Evolutionary conservation across 2,329 filamentous ascomycete species (phyloP).

Genomic region (Podosphaera aphanis): DNA sequence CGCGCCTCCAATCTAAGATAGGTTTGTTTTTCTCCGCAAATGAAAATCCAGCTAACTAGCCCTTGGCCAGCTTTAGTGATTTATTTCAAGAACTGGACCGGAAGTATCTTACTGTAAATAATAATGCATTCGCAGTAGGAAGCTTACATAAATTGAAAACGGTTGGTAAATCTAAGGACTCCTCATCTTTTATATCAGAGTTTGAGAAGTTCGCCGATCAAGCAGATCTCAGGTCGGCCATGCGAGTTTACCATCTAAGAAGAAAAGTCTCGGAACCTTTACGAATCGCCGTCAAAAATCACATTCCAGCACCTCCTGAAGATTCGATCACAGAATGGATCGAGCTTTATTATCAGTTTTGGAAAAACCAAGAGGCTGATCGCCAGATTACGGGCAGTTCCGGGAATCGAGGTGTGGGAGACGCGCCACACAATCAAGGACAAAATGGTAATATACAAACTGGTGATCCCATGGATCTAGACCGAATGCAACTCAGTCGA

Average conservation of each 20-base stretch:
- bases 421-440: neutral
- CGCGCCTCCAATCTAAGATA: neutral
- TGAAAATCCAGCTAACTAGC: neutral
- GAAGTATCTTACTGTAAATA: neutral
- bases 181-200: neutral
- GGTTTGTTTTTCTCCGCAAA: neutral
- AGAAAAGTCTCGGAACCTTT: neutral
- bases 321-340: neutral
- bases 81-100: neutral
- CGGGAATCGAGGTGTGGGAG: too few species aligned
- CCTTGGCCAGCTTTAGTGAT: neutral
- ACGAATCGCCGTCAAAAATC: neutral
- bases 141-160: neutral
- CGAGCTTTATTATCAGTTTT: neutral
- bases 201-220: neutral
- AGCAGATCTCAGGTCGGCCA: neutral
- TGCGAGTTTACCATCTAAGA: neutral
- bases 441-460: neutral
- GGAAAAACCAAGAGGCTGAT: neutral
- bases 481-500: neutral
- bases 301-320: neutral
- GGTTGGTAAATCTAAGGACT: neutral
- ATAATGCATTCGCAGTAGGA: neutral
- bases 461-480: neutral
- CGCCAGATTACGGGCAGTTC: neutral